Conservation (phyloP, 306 rosid species). For the Cyamopsis tetragonoloba region DNA sequence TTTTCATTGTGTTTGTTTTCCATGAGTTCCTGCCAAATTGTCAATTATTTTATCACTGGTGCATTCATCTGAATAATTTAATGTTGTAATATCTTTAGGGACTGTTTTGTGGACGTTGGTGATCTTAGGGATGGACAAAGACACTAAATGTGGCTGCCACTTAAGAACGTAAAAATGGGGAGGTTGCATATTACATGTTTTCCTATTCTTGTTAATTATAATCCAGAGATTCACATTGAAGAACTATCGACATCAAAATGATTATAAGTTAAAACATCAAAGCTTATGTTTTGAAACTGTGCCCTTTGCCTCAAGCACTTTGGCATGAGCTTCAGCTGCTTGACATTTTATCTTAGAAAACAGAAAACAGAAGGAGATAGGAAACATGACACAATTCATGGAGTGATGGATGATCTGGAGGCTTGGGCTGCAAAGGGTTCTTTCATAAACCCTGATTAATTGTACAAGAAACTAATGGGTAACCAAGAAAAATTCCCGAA, state of each 20-base stretch:
- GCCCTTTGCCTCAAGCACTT: slow-evolving; percentile 43
- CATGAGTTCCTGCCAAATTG: no score
- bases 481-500: slow-evolving; percentile 11
- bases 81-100: slow-evolving; percentile 43
- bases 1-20: no score
- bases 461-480: background rate
- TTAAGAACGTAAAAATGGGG: slow-evolving; percentile 73
- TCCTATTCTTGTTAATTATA: no score
- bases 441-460: background rate
- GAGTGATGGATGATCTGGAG: slow-evolving; percentile 10
- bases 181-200: slow-evolving; percentile 43
- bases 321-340: slow-evolving; percentile 51
- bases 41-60: background rate
- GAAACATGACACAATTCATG: background rate
- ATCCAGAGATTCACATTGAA: background rate
- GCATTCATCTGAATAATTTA: slow-evolving; percentile 19
- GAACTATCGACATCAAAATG: background rate
- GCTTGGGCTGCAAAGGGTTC: background rate
- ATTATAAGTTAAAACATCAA: background rate
- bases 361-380: background rate
- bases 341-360: slow-evolving; percentile 42
- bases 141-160: slow-evolving; percentile 85
- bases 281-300: slow-evolving; percentile 46
- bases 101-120: slow-evolving; percentile 57
- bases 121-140: slow-evolving; percentile 64